Percentiles rank a stretch among this genome's conserved stretches.
Evolutionary conservation across 768 basidiomycete species (phyloP).

Genomic region (Russula sp.): DNA sequence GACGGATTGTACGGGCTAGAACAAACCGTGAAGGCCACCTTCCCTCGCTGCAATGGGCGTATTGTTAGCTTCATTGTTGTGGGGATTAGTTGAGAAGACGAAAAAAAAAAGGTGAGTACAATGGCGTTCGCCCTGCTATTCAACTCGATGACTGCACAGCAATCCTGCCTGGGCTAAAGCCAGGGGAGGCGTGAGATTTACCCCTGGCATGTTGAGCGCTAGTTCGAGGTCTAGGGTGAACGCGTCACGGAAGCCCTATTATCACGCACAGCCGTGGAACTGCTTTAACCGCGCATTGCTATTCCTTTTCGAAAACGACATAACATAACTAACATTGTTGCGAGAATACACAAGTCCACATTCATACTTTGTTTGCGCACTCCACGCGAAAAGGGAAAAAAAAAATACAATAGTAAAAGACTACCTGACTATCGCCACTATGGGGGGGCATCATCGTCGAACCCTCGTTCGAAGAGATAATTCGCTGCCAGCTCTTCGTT

Average conservation of each 20-base stretch:
- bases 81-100: not conserved
- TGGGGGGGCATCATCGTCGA: slow-evolving; percentile 39
- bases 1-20: not conserved
- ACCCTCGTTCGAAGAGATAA: slow-evolving; percentile 74
- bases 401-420: slow-evolving; percentile 12
- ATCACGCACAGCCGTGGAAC: not conserved
- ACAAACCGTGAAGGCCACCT: slow-evolving; percentile 76
- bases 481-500: slow-evolving; percentile 97
- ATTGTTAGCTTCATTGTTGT: slow-evolving; percentile 81
- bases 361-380: slow-evolving; percentile 4
- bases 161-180: not conserved
- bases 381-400: not conserved
- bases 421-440: not conserved
- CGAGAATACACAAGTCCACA: slow-evolving; percentile 3
- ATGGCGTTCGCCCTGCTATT: not conserved
- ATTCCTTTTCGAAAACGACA: not conserved
- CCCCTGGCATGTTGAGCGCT: not conserved
- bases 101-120: not conserved
- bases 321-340: slow-evolving; percentile 12
- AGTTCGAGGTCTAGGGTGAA: not conserved
- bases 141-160: not conserved
- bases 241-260: not conserved
- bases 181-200: not conserved
- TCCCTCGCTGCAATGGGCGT: slow-evolving; percentile 73
- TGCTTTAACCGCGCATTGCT: not conserved